Evolutionary conservation across 1,284 basidiomycete genomes (phyloP).

Genomic region (Tetrapyrgos nigripes): DNA sequence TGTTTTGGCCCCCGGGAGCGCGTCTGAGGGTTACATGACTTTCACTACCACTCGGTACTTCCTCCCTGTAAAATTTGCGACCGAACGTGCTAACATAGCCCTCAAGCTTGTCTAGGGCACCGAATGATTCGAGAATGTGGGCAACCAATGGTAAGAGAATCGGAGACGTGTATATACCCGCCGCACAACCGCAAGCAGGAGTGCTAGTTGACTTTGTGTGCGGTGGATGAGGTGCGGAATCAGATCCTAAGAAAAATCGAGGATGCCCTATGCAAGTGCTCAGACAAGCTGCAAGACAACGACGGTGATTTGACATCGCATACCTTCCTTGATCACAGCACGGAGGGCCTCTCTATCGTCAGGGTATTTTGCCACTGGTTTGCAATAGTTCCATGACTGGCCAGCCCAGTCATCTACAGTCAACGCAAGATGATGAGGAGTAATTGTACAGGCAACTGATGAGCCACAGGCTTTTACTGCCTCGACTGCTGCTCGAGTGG

Average conservation of each 20-base stretch:
- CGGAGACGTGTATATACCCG: slow-evolving; percentile 92
- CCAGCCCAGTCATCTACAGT: slow-evolving; percentile 98
- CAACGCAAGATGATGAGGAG: slow-evolving; percentile 93
- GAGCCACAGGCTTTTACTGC: slow-evolving; percentile 84
- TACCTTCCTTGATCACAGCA: slow-evolving; percentile 83
- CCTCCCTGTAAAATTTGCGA: slow-evolving; percentile 77
- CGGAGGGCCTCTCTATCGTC: slow-evolving; percentile 89
- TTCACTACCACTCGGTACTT: slow-evolving; percentile 23
- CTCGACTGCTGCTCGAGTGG: slow-evolving; percentile 94
- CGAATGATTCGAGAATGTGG: slow-evolving; percentile 86
- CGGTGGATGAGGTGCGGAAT: slow-evolving; percentile 93
- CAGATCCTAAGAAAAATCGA: slow-evolving; percentile 97
- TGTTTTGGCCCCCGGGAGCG: neutral
- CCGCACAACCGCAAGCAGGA: slow-evolving; percentile 83
- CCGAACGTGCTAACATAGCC: slow-evolving; percentile 83
- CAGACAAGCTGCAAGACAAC: neutral
- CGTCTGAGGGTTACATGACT: slow-evolving; percentile 29
- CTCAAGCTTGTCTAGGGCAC: slow-evolving; percentile 81
- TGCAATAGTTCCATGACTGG: slow-evolving; percentile 97
- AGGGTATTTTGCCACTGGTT: slow-evolving; percentile 97
- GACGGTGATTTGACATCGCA: slow-evolving; percentile 15
- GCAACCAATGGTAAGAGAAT: slow-evolving; percentile 90
- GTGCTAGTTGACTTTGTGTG: slow-evolving; percentile 81
- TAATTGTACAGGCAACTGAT: slow-evolving; percentile 97
- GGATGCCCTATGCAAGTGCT: slow-evolving; percentile 71